phyloP scores from a whole-genome alignment of 495 filamentous ascomycete species.

The Diplogelasinospora grovesii region DNA sequence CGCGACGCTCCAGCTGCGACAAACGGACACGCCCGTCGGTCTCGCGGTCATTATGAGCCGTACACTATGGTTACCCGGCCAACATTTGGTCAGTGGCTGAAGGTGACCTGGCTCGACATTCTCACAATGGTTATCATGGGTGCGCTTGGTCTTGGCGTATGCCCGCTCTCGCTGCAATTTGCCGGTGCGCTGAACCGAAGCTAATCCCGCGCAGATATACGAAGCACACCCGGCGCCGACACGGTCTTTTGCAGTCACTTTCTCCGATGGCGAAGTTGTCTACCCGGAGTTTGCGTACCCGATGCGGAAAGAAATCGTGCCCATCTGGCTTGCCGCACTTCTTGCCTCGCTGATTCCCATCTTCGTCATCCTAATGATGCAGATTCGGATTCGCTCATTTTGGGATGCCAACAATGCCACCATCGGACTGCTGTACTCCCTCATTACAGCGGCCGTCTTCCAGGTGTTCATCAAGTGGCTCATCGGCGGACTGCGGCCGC shows the following conservation, averaged over 20 bases:
- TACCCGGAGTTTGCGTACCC: constrained; percentile 58
- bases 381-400: constrained; percentile 56
- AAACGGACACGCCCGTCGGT: constrained; percentile 1
- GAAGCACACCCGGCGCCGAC: constrained; percentile 47
- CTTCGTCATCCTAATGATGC: constrained; percentile 48
- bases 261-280: constrained; percentile 51
- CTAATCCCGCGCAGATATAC: constrained; percentile 39
- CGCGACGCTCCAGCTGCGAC: constrained; percentile 2
- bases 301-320: constrained; percentile 53
- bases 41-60: constrained; percentile 7
- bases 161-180: constrained; percentile 3
- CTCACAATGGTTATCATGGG: constrained; percentile 52
- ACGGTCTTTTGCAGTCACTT: constrained; percentile 52
- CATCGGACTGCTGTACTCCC: constrained; percentile 52
- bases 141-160: constrained; percentile 51
- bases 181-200: neutral
- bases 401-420: constrained; percentile 61
- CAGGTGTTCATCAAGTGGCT: constrained; percentile 53
- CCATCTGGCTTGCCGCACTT: constrained; percentile 53
- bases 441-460: constrained; percentile 52
- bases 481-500: constrained; percentile 49
- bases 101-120: constrained; percentile 51
- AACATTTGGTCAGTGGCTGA: constrained; percentile 51
- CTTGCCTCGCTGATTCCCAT: constrained; percentile 50
- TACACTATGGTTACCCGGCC: constrained; percentile 38